Evolutionary conservation across 805 yeast species (phyloP), one percentile per base, ranked within the genome.

Genomic region (Candida tallmaniae): DNA sequence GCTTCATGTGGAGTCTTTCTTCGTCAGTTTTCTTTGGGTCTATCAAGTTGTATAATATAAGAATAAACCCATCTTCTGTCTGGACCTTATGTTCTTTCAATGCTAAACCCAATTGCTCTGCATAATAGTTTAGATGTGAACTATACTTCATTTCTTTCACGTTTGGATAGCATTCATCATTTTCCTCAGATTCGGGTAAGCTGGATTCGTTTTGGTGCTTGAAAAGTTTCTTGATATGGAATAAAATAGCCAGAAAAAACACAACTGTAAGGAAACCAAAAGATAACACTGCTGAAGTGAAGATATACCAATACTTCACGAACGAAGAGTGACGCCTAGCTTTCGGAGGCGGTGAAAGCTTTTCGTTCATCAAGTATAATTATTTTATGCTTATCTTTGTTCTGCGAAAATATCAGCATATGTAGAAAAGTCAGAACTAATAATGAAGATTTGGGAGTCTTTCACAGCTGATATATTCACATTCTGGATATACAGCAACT

Each of bases 11-110:
- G 24, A 54, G 30, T 23, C 71, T 52, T 11, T 51, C 46, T 8
- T 44, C 56, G 3, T 43, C 51, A 4, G 62, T 34, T 27, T 60
- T 66, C 5, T 45, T 49, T 0, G 80, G 79, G 40, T 78, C 72
- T 5, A 77, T 60, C 6, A 86, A 52, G 28, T 86, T 74, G 51
- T 83, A 78, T 29, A 88, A 54, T 1, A 70, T 68, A n/a, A 90
- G 59, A 1, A 78, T 63, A 53, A 75, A 88, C 1, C 96, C 96
- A 56, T 93, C 97, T 11, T 68, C 66, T 0, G 97, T 89, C 7
- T 74, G 64, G 2, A 88, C 65, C 21, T 67, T 72, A 50, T 74
- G 76, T 36, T 72, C 78, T 29, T 69, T 71, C 23, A 87, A 62
- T 11, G 72, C 78, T 12, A 84, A 60, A 1, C 78, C 83, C 32